Conservation (phyloP, 176 grass and related monocot species). For the Carex littledalei region DNA sequence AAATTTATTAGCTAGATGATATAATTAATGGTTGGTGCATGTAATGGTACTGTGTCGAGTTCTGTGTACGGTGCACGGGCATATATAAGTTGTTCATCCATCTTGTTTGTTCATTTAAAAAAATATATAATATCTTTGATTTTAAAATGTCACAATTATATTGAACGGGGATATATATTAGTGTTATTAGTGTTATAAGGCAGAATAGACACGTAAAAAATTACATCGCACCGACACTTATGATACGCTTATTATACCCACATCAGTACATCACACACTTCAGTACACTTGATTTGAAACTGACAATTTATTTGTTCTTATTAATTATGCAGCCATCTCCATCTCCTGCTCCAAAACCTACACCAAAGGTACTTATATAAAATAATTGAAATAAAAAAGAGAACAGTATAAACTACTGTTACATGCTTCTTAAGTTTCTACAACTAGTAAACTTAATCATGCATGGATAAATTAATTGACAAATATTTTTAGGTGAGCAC, state of each 20-base stretch:
- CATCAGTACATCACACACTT: too few relatives aligned
- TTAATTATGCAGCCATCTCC: constrained; percentile 16
- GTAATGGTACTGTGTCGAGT: too few relatives aligned
- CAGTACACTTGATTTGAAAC: background rate
- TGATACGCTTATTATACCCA: too few relatives aligned
- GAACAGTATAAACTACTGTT: background rate
- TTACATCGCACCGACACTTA: too few relatives aligned
- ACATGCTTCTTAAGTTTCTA: background rate
- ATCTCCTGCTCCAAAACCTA: background rate
- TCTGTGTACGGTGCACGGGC: too few relatives aligned
- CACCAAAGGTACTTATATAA: constrained; percentile 15
- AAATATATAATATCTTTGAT: too few relatives aligned
- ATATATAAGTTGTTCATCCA: too few relatives aligned
- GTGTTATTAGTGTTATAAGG: too few relatives aligned
- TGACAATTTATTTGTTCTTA: background rate
- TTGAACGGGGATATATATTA: background rate
- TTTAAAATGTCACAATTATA: too few relatives aligned
- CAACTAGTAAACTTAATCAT: background rate
- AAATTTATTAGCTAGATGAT: background rate
- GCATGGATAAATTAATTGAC: background rate
- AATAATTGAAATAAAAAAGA: background rate
- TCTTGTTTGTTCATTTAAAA: too few relatives aligned
- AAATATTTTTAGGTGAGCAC: constrained; percentile 7
- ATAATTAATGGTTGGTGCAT: too few relatives aligned
- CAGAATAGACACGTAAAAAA: too few relatives aligned